phyloP scores from a whole-genome alignment of 768 basidiomycete species.

The Cyclocybe cylindracea region DNA sequence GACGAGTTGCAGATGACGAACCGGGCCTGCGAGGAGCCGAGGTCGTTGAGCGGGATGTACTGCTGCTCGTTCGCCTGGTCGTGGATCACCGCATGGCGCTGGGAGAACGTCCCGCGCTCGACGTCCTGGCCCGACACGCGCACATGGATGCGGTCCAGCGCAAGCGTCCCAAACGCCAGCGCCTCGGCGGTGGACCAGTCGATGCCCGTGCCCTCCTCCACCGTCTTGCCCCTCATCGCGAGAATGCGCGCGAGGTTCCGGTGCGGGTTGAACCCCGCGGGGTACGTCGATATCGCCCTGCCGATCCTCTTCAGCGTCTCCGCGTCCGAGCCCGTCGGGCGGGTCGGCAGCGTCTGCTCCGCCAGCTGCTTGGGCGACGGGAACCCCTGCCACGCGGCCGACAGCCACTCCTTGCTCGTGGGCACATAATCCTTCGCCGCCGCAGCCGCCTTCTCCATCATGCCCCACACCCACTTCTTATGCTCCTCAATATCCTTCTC shows the following conservation, averaged over 20 bases:
- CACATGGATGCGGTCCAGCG: slow-evolving; percentile 91
- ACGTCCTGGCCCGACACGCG: slow-evolving; percentile 98
- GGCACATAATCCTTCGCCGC: slow-evolving; percentile 95
- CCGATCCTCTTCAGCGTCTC: slow-evolving; percentile 83
- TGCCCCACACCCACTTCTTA: slow-evolving; percentile 99
- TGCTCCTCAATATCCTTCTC: slow-evolving; percentile 97
- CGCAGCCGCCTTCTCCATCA: slow-evolving; percentile 95
- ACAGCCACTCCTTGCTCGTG: slow-evolving; percentile 95
- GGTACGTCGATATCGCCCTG: slow-evolving; percentile 83
- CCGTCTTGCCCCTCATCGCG: slow-evolving; percentile 80
- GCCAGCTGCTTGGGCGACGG: slow-evolving; percentile 95
- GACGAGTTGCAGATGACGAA: slow-evolving; percentile 98
- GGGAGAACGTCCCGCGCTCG: slow-evolving; percentile 98
- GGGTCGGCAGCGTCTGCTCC: slow-evolving; percentile 89
- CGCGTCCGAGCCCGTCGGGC: slow-evolving; percentile 78
- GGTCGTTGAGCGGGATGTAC: slow-evolving; percentile 87
- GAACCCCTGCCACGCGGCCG: slow-evolving; percentile 97
- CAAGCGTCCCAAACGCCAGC: slow-evolving; percentile 91
- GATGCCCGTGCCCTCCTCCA: slow-evolving; percentile 89
- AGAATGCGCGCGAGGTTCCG: slow-evolving; percentile 95
- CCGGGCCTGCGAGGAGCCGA: slow-evolving; percentile 84
- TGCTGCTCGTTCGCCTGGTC: slow-evolving; percentile 93
- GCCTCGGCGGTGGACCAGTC: slow-evolving; percentile 99
- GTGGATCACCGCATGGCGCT: slow-evolving; percentile 95
- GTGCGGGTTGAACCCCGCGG: slow-evolving; percentile 84